These are phyloP conservation scores for Acidomyces sp. DNA, from an alignment of 495 filamentous ascomycete genomes.

Conservation along the genomic window DNA sequence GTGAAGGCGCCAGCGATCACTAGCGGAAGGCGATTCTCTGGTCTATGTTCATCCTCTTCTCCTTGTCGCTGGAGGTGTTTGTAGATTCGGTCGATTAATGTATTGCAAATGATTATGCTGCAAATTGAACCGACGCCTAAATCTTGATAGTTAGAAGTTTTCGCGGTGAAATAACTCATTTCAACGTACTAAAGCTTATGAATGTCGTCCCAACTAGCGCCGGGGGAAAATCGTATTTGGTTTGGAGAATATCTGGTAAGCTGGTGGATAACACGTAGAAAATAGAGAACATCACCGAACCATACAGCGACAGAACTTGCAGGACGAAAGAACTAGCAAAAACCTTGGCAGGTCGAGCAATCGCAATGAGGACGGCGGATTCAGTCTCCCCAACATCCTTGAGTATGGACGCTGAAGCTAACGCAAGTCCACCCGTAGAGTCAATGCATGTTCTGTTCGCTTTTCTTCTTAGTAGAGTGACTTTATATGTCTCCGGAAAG, in stretches of 20 bases:
- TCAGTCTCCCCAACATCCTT: no score
- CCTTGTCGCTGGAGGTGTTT: conserved; percentile 27
- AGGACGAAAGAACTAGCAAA: conserved; percentile 37
- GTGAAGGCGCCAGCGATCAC: conserved; percentile 29
- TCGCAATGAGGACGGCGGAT: conserved; percentile 26
- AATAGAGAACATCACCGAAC: conserved; percentile 37
- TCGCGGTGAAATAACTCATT: not conserved
- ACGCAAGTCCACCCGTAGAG: not conserved
- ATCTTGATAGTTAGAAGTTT: conserved; percentile 21
- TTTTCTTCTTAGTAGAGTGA: conserved; percentile 12
- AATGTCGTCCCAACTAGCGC: conserved; percentile 35
- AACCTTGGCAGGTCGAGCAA: conserved; percentile 37
- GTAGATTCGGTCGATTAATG: conserved; percentile 40
- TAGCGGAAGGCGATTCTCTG: conserved; percentile 42
- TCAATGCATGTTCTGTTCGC: not conserved
- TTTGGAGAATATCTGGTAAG: conserved; percentile 37
- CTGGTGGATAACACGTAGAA: conserved; percentile 44
- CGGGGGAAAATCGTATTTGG: conserved; percentile 36
- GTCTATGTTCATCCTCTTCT: conserved; percentile 18
- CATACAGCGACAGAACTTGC: conserved; percentile 37
- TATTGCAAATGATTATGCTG: conserved; percentile 26
- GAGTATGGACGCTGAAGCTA: not conserved
- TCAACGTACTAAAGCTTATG: conserved; percentile 38
- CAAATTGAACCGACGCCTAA: conserved; percentile 38
- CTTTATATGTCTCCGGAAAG: conserved; percentile 23